Conservation (phyloP, 768 basidiomycete genomes). For the Hebeloma cylindrosporum region DNA sequence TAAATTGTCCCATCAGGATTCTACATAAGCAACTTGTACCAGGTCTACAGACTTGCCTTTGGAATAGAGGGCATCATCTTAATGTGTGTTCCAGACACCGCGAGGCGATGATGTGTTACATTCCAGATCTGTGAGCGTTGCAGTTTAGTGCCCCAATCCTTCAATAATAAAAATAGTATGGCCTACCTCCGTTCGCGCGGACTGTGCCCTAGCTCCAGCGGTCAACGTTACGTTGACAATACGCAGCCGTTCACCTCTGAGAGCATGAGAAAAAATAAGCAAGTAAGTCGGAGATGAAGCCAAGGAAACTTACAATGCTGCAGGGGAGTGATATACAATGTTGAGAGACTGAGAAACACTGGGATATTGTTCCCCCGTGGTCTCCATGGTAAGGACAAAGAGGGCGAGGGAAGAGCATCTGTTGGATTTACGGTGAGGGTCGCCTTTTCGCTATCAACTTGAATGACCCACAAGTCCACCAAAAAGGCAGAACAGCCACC, state of each 20-base stretch:
- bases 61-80: conserved; percentile 51
- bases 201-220: conserved; percentile 45
- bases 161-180: not conserved
- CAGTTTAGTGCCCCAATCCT: not conserved
- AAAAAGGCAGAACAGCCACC: conserved; percentile 57
- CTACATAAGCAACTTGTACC: too few relatives aligned
- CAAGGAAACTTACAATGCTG: conserved; percentile 13
- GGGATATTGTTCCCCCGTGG: conserved; percentile 18
- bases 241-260: conserved; percentile 49
- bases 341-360: conserved; percentile 55
- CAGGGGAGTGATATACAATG: conserved; percentile 45
- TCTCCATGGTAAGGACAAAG: conserved; percentile 35
- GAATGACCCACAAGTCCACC: conserved; percentile 46
- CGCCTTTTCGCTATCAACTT: not conserved
- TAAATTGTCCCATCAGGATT: too few relatives aligned
- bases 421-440: not conserved
- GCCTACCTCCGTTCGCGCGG: conserved; percentile 52
- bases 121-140: conserved; percentile 53
- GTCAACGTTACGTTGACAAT: conserved; percentile 53
- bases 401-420: conserved; percentile 53
- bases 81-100: conserved; percentile 54
- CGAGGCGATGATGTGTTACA: conserved; percentile 47
- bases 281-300: not conserved
- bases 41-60: conserved; percentile 11
- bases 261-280: not conserved